A percentile compares a stretch with the other conserved stretches of the same genome.
phyloP scores from a whole-genome alignment of 495 filamentous ascomycete species.

The Penicillium canariense region DNA sequence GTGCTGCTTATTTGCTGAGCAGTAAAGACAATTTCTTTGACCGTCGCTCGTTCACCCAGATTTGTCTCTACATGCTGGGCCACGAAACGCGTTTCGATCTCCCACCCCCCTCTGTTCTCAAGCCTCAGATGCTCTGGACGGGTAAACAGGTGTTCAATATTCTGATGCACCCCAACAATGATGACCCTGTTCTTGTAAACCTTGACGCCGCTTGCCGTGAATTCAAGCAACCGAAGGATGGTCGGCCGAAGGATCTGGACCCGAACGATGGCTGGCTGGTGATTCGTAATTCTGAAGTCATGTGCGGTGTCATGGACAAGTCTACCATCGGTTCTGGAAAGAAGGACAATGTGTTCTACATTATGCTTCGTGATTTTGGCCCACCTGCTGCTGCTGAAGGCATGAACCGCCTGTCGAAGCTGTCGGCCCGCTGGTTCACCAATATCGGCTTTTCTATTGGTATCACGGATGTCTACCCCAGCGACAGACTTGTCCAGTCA shows the following conservation, averaged over 20 bases:
- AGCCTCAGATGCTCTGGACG: conserved; percentile 89
- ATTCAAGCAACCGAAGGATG: conserved; percentile 56
- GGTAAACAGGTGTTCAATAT: conserved; percentile 97
- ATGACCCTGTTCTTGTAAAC: conserved; percentile 79
- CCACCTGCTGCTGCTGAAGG: conserved; percentile 82
- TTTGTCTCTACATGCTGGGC: conserved; percentile 92
- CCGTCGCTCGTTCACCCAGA: conserved; percentile 77
- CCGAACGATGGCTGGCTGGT: conserved; percentile 84
- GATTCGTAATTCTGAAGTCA: conserved; percentile 93
- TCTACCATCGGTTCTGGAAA: conserved; percentile 92
- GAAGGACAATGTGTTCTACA: conserved; percentile 96
- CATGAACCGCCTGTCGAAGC: conserved; percentile 91
- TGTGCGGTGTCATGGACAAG: conserved; percentile 99
- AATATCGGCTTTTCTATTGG: conserved; percentile 96
- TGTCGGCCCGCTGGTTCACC: conserved; percentile 84
- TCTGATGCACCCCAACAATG: conserved; percentile 85
- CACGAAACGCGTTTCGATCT: conserved; percentile 77
- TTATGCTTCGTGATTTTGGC: conserved; percentile 91
- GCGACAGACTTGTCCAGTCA: conserved; percentile 57
- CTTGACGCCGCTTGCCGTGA: conserved; percentile 89
- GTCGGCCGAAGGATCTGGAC: conserved; percentile 66
- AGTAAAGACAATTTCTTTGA: conserved; percentile 93
- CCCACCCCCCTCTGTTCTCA: conserved; percentile 79
- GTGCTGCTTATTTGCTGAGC: conserved; percentile 84
- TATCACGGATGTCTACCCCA: conserved; percentile 89